Conservation (phyloP, 495 filamentous ascomycete species). For the Aspergillus nanangensis region DNA sequence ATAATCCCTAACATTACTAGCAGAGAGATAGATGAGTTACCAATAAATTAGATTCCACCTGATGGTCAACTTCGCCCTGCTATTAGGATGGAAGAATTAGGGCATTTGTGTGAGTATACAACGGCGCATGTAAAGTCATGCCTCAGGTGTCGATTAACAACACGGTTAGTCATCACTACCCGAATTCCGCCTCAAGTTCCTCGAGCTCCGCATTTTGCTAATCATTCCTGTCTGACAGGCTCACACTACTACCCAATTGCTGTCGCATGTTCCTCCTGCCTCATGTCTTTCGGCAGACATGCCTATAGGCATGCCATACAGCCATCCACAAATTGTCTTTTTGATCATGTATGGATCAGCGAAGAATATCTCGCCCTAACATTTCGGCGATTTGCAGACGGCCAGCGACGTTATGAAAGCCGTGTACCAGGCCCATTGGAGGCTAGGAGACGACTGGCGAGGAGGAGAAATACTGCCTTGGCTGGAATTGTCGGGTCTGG, state of each 20-base stretch:
- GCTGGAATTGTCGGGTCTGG: constrained; percentile 28
- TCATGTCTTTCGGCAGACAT: constrained; percentile 43
- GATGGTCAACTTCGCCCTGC: too few relatives aligned
- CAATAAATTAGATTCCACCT: too few relatives aligned
- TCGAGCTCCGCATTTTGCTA: constrained; percentile 1
- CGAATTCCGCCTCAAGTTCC: background rate
- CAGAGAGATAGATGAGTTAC: too few relatives aligned
- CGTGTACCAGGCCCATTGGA: constrained; percentile 56
- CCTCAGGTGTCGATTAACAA: constrained; percentile 1
- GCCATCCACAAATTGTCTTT: constrained; percentile 18
- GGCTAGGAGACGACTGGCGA: constrained; percentile 49
- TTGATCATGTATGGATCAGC: constrained; percentile 50
- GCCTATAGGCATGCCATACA: constrained; percentile 38
- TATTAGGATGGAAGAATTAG: too few relatives aligned
- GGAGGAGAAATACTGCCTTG: constrained; percentile 45
- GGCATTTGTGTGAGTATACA: too few relatives aligned
- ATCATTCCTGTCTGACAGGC: constrained; percentile 6
- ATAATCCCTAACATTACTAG: too few relatives aligned
- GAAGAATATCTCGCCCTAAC: constrained; percentile 49
- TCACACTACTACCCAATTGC: constrained; percentile 21
- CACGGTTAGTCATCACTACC: constrained; percentile 4
- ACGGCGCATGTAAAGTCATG: too few relatives aligned
- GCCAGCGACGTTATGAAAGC: constrained; percentile 45
- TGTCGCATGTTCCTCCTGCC: constrained; percentile 18
- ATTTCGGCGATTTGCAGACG: constrained; percentile 43